Evolutionary conservation across 2,329 filamentous ascomycete genomes (phyloP).

Genomic region (Chaetomium olivaceum): DNA sequence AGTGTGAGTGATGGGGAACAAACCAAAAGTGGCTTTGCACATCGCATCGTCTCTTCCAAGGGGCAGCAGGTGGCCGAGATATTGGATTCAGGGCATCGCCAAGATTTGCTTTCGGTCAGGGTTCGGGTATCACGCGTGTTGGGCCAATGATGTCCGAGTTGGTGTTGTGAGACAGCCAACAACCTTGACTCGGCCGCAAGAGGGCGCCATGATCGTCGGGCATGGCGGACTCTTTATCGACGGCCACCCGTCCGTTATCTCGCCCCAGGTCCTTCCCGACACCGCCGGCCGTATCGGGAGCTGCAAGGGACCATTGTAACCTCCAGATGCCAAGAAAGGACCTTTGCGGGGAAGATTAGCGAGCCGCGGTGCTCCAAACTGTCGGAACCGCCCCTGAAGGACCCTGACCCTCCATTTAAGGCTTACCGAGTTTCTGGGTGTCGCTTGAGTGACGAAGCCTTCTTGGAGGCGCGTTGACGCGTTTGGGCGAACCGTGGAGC

Average conservation of each 20-base stretch:
- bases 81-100: not conserved
- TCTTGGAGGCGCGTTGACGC: not conserved
- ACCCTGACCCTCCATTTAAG: constrained; percentile 4
- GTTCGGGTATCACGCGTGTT: constrained; percentile 1
- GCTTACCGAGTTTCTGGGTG: not conserved
- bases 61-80: not conserved
- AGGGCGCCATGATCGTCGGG: not conserved
- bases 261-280: constrained; percentile 9
- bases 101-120: not conserved
- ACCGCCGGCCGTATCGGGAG: constrained; percentile 11
- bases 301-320: constrained; percentile 28
- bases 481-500: not conserved
- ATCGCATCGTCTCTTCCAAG: not conserved
- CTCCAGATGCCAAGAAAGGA: constrained; percentile 27
- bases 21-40: not conserved
- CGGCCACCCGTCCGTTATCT: no score
- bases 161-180: not conserved
- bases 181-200: not conserved
- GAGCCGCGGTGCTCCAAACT: constrained; percentile 25
- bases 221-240: constrained; percentile 9
- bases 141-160: constrained; percentile 3
- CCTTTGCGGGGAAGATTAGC: constrained; percentile 30
- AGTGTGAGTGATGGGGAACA: not conserved
- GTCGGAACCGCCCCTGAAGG: constrained; percentile 22
- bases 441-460: not conserved